Conservation (phyloP, 305 asterid genomes). For the Lippia alba region DNA sequence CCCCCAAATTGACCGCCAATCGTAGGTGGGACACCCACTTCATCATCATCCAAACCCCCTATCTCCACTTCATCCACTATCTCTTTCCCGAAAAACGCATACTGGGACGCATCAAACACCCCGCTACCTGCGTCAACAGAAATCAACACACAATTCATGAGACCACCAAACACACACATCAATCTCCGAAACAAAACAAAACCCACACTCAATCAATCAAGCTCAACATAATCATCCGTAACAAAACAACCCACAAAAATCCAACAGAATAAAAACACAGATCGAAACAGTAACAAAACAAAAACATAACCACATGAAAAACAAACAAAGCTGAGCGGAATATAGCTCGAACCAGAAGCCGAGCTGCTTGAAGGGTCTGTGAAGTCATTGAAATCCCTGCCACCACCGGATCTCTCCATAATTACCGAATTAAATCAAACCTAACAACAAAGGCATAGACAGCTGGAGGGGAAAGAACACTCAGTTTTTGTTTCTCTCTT, state of each 20-base stretch:
- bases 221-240: slow-evolving; percentile 8
- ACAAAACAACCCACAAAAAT: neutral
- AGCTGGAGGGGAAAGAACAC: slow-evolving; percentile 22
- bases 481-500: neutral
- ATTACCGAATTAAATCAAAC: slow-evolving; percentile 29
- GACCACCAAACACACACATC: neutral
- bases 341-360: slow-evolving; percentile 56
- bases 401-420: slow-evolving; percentile 72
- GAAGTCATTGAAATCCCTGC: slow-evolving; percentile 50
- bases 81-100: slow-evolving; percentile 78
- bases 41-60: slow-evolving; percentile 76
- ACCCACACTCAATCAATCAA: neutral
- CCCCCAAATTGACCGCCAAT: slow-evolving; percentile 53
- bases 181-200: slow-evolving; percentile 24
- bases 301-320: slow-evolving; percentile 4
- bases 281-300: slow-evolving; percentile 21
- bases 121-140: slow-evolving; percentile 54
- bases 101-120: slow-evolving; percentile 80
- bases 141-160: slow-evolving; percentile 31
- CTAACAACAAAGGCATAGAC: slow-evolving; percentile 19
- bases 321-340: slow-evolving; percentile 20
- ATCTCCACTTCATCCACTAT: slow-evolving; percentile 59
- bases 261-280: neutral
- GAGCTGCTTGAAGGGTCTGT: slow-evolving; percentile 56
- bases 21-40: slow-evolving; percentile 37